Conservation (phyloP, 202 grass and related monocot species). For the Setaria italica region DNA sequence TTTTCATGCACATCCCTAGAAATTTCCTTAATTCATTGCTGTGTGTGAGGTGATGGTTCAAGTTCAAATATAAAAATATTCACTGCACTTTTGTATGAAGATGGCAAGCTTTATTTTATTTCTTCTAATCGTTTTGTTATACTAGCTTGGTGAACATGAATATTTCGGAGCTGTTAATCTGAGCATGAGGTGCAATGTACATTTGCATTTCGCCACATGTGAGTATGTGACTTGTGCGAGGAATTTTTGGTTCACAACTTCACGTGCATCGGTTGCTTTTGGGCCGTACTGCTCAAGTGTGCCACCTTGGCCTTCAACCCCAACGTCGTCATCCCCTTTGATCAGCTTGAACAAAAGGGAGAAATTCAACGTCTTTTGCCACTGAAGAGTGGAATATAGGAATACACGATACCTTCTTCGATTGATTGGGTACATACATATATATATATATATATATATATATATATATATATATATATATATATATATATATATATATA, state of each 20-base stretch:
- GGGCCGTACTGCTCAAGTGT: background rate
- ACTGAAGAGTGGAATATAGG: too few relatives aligned
- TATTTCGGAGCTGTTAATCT: background rate
- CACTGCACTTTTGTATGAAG: background rate
- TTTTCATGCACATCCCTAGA: background rate
- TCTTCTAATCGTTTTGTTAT: background rate
- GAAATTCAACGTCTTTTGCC: background rate
- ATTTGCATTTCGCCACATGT: background rate
- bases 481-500: too few relatives aligned
- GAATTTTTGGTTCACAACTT: background rate
- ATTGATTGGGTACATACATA: too few relatives aligned
- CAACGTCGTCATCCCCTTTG: background rate
- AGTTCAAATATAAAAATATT: background rate
- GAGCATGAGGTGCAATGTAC: background rate
- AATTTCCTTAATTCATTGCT: background rate
- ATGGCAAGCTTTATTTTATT: background rate
- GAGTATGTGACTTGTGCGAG: background rate
- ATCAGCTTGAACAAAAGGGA: background rate
- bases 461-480: too few relatives aligned
- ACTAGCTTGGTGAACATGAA: background rate
- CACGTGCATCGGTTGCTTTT: background rate
- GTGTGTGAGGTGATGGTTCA: background rate
- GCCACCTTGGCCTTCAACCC: constrained; percentile 17
- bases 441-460: too few relatives aligned
- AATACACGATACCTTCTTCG: too few relatives aligned